These are phyloP conservation scores for Pezizomycotina sp. DNA, from an alignment of 2,329 filamentous ascomycete genomes.

Conservation along the genomic window DNA sequence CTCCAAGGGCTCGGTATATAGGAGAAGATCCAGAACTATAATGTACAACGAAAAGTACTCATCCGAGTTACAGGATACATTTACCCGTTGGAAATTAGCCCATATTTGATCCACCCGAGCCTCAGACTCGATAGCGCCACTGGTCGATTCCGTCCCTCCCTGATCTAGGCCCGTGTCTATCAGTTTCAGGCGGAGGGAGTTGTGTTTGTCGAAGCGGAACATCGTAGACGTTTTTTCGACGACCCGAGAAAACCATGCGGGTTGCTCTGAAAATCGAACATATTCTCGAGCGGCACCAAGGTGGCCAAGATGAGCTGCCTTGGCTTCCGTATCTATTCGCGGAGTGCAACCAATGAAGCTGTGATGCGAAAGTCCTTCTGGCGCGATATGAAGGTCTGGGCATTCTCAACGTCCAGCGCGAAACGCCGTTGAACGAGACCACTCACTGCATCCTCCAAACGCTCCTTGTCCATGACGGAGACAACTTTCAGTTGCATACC, in stretches of 20 bases:
- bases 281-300: constrained; percentile 95
- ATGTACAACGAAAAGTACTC: constrained; percentile 98
- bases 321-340: constrained; percentile 83
- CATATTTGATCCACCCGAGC: constrained; percentile 87
- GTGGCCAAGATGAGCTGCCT: constrained; percentile 76
- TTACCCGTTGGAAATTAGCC: constrained; percentile 87
- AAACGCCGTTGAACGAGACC: constrained; percentile 90
- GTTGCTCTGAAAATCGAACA: constrained; percentile 88
- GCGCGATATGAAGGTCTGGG: constrained; percentile 94
- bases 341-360: constrained; percentile 80
- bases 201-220: constrained; percentile 94
- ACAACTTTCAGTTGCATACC: constrained; percentile 97
- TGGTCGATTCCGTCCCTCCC: constrained; percentile 30
- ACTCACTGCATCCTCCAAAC: constrained; percentile 80
- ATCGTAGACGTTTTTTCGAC: constrained; percentile 93
- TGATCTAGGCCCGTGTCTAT: constrained; percentile 59
- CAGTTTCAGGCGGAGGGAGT: constrained; percentile 88
- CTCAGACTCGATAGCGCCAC: constrained; percentile 44
- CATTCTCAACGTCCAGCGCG: constrained; percentile 87
- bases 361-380: constrained; percentile 75
- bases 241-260: constrained; percentile 92
- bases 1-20: constrained; percentile 91
- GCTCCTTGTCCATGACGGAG: constrained; percentile 92
- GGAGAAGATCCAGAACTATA: constrained; percentile 84
- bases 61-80: constrained; percentile 88